Evolutionary conservation across 768 basidiomycete species (phyloP), one percentile per base, ranked within the genome.

Genomic region (Multifurca ochricompacta): DNA sequence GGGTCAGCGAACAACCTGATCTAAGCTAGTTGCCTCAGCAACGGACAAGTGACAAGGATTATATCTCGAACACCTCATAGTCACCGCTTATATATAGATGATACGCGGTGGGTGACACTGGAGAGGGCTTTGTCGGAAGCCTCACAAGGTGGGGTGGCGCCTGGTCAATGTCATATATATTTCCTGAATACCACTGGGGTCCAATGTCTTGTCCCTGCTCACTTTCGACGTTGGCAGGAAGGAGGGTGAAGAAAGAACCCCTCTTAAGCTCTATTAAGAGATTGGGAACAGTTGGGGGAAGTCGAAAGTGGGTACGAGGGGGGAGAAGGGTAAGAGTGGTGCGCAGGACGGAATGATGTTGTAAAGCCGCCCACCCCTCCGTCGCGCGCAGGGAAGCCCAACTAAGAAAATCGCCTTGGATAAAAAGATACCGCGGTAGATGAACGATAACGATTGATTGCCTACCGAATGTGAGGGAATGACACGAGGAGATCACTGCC

Each of bases 1-100:
- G 89, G 87, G 66, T 88, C 87, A 6, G 90, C 90, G 65, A 91
- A 94, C 43, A 92, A 74, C 58, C 91, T 74, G 53, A 92, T 89
- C 85, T 91, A 60, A 7, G 48, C 21, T 30, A 31, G 37, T 40
- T 40, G 46, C 47, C 46, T 54, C 42, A 50, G 44, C 25, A 32
- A 36, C 27, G 14, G 28, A 39, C 21, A 54, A 19, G 27, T 28
- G 23, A 59, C 45, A 45, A 43, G 43, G 52, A 2, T 8, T 21
- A 28, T 47, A 31, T 37, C 6, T 14, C 11, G 53, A 48, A 35
- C 58, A 81, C 88, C 77, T 95, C 91, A 64, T 92, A 94, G 58
- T 90, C 83, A 8, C 83, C 89, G 63, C 86, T 85, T 48, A 94
- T 71, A 56, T 87, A 79, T 3, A 93, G 63, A 48, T 84, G 76